A percentile compares a stretch with the other conserved stretches of the same genome.
Evolutionary conservation across 371 early-diverging fungal genomes (phyloP).

Genomic region (Ecytonucleospora hepatopenaei): DNA sequence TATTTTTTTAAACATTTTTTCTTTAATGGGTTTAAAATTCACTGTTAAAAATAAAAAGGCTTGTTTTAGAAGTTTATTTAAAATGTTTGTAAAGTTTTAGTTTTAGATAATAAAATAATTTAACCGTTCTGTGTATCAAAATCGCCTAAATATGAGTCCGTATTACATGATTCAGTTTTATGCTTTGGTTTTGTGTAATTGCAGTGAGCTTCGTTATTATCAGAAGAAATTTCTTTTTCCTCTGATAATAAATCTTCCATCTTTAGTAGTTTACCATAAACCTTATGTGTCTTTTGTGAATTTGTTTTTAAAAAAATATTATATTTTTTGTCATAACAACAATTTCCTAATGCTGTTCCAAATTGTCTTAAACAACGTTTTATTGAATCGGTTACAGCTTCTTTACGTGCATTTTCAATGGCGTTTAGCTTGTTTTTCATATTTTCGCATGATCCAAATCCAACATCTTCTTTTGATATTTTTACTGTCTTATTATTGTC

Average conservation of each 20-base stretch:
- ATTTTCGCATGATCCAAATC: slow-evolving; percentile 73
- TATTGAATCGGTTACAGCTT: slow-evolving; percentile 81
- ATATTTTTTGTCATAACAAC: slow-evolving; percentile 78
- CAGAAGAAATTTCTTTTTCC: no score
- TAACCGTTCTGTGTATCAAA: background rate
- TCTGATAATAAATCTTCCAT: no score
- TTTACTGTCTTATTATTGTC: no score
- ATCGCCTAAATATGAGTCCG: background rate
- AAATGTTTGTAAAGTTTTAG: background rate
- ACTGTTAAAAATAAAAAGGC: no score
- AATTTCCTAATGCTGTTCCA: slow-evolving; percentile 83
- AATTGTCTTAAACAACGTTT: slow-evolving; percentile 79
- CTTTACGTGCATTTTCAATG: slow-evolving; percentile 83
- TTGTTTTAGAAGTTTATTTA: background rate
- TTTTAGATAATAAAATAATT: background rate
- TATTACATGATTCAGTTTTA: background rate
- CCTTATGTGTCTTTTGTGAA: no score
- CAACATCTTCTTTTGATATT: slow-evolving; percentile 76
- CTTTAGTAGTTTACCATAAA: no score
- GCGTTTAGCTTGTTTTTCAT: slow-evolving; percentile 66
- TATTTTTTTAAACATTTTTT: background rate
- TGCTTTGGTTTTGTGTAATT: no score
- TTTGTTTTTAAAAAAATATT: no score
- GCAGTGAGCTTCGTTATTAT: no score
- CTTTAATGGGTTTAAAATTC: background rate